Evolutionary conservation across 306 rosid species (phyloP).

Genomic region (Myrica gale): DNA sequence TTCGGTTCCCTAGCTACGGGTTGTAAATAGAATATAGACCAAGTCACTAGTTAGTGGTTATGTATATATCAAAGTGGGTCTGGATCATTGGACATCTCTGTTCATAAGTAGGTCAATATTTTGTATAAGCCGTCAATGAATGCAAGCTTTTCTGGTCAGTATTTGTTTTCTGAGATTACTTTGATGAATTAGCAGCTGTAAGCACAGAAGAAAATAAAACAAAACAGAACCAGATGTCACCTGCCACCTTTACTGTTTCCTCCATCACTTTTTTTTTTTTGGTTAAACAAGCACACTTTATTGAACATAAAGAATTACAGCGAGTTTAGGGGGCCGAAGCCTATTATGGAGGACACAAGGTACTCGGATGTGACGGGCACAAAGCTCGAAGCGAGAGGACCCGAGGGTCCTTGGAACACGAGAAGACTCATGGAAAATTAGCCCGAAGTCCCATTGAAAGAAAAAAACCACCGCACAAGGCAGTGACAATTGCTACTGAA

Average conservation of each 20-base stretch:
- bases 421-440: no score
- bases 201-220: conserved; percentile 21
- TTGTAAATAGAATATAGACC: conserved; percentile 27
- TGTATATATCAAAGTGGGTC: conserved; percentile 28
- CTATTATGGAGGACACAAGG: no score
- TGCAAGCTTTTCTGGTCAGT: conserved; percentile 35
- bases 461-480: no score
- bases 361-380: no score
- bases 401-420: no score
- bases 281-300: no score
- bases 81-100: conserved; percentile 35
- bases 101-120: conserved; percentile 16
- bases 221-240: conserved; percentile 19
- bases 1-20: conserved; percentile 19
- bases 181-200: conserved; percentile 26
- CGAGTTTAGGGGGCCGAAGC: no score
- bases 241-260: conserved; percentile 1
- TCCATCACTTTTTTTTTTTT: no score
- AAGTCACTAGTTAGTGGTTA: conserved; percentile 30
- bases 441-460: no score
- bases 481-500: no score
- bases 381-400: no score
- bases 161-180: conserved; percentile 30
- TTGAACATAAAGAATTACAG: no score
- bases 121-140: conserved; percentile 33